Evolutionary conservation across 2,329 filamentous ascomycete genomes (phyloP).

Genomic region (Alternaria consortialis): DNA sequence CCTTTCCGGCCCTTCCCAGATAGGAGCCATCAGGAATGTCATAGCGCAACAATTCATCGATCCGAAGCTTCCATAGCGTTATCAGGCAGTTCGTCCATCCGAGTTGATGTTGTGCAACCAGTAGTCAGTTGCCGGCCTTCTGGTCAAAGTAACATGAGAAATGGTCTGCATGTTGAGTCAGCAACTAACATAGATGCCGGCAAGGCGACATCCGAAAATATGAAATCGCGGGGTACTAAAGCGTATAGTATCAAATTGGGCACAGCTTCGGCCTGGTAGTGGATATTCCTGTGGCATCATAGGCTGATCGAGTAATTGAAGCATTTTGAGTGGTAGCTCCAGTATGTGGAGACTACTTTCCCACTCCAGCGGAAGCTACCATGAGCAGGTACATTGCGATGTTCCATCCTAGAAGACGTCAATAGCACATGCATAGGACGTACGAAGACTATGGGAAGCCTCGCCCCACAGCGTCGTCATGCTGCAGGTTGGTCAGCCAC

Average conservation of each 20-base stretch:
- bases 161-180: not conserved
- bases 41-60: not conserved
- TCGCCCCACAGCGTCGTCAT: not conserved
- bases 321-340: not conserved
- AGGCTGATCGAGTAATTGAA: slow-evolving; percentile 3
- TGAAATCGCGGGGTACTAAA: not conserved
- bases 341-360: not conserved
- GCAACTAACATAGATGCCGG: not conserved
- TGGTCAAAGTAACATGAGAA: not conserved
- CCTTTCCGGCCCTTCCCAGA: slow-evolving; percentile 7
- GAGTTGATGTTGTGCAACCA: slow-evolving; percentile 17
- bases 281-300: slow-evolving; percentile 4
- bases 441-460: not conserved
- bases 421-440: not conserved
- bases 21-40: not conserved
- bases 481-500: not conserved
- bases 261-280: not conserved
- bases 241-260: not conserved
- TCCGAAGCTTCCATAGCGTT: slow-evolving; percentile 5
- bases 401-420: not conserved
- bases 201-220: slow-evolving; percentile 7
- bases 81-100: slow-evolving; percentile 5
- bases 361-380: slow-evolving; percentile 3
- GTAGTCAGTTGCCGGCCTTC: not conserved
- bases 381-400: slow-evolving; percentile 9